Percentiles rank a stretch among this genome's conserved stretches.
Conservation (phyloP, 2,329 filamentous ascomycete species). For the Calonectria henricotiae region DNA sequence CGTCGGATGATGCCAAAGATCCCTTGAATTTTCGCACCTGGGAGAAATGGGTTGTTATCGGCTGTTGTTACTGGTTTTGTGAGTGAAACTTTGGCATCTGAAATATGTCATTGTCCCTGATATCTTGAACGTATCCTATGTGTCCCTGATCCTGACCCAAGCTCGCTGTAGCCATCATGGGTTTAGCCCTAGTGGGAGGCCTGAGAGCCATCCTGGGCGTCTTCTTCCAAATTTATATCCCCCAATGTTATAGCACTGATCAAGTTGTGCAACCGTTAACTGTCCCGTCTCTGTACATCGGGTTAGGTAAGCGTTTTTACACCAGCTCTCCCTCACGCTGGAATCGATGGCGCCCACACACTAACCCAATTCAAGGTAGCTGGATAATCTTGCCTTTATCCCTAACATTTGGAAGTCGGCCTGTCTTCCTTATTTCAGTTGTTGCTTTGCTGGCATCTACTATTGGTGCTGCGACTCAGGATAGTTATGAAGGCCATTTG, state of each 20-base stretch:
- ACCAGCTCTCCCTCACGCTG: too few species aligned
- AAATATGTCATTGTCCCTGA: too few species aligned
- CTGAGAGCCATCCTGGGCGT: slow-evolving; percentile 11
- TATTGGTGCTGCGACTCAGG: slow-evolving; percentile 1
- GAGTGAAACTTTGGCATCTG: not conserved
- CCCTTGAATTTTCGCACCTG: slow-evolving; percentile 23
- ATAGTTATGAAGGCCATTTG: slow-evolving; percentile 13
- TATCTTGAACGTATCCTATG: too few species aligned
- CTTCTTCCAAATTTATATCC: slow-evolving; percentile 13
- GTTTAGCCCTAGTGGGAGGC: slow-evolving; percentile 12
- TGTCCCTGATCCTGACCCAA: too few species aligned
- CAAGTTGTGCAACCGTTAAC: slow-evolving; percentile 12
- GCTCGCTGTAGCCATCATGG: not conserved
- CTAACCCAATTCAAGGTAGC: not conserved
- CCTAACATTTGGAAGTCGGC: slow-evolving; percentile 16
- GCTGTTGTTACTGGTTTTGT: slow-evolving; percentile 29
- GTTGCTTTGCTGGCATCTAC: slow-evolving; percentile 10
- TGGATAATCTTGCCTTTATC: slow-evolving; percentile 12
- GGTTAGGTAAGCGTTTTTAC: slow-evolving; percentile 6
- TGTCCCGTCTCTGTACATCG: slow-evolving; percentile 20
- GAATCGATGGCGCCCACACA: too few species aligned
- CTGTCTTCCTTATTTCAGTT: slow-evolving; percentile 10
- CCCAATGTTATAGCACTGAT: not conserved
- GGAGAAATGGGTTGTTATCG: slow-evolving; percentile 19
- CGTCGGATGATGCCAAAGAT: slow-evolving; percentile 20